Base-by-base conservation (phyloP, 1,284 basidiomycete species). In the Psilocybe mexicana region DNA sequence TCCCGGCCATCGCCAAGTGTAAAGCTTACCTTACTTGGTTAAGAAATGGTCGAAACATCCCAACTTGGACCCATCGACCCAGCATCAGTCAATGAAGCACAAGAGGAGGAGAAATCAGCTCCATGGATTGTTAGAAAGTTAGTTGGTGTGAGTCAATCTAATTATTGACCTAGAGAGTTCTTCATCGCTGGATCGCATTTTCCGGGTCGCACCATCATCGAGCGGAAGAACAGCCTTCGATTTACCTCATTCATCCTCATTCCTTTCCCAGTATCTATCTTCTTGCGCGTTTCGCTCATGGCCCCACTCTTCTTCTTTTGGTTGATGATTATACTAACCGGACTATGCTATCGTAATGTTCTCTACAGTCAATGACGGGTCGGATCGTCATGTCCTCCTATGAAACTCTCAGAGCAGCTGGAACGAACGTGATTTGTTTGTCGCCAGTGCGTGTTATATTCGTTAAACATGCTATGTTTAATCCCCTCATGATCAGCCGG, bases 111-210 rank as follows among this genome's bases (percentile, higher is more conserved):
- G 67, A 83, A 82, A 60, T 68, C 76, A 10, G 82, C 82, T 24
- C 82, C 84, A 62, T 87, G 85, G 85, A 81, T 86, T 51, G 75
- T 87, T 33, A 74, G 85, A 55, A 87, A 85, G 69, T 77, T 87
- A 4, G 82, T 83, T 23, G 84, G 83, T 60, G 84, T 86, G 68
- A 68, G 82, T 78, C 38, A 24, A 8, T 33, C 14, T 57, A 46
- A 11, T 23, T 35, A 6, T 44, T 35, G 25, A 14, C 36, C 24
- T 36, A n/a, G 6, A 26, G 12, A 12, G 28, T 54, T 24, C 24
- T 28, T 11, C 33, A 18, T 43, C 7, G 43, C 26, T 55, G 46
- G n/a, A 35, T 35, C 11, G 36, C 30, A 35, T 11, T 35, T 18
- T 23, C 30, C 46, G 46, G 30, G n/a, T 48, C 4, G 30, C 28